A percentile compares a stretch with the other conserved stretches of the same genome.
phyloP scores from a whole-genome alignment of 306 rosid genomes.

The Prunus mira region DNA sequence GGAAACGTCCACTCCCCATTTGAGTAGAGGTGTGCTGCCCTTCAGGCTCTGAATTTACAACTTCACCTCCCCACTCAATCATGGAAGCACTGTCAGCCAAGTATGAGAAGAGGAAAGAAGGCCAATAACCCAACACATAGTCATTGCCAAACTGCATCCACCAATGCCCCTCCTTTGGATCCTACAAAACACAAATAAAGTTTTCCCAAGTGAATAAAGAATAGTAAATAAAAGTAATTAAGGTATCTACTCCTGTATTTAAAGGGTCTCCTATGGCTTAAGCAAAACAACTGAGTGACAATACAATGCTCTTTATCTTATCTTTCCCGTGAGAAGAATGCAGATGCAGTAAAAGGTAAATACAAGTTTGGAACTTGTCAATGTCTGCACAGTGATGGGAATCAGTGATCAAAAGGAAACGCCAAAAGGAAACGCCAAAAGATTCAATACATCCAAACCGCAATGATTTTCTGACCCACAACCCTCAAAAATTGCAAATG shows the following conservation, averaged over 20 bases:
- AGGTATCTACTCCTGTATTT: not conserved
- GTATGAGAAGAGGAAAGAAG: constrained; percentile 88
- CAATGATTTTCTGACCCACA: constrained; percentile 22
- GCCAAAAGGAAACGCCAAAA: constrained; percentile 33
- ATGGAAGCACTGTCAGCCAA: constrained; percentile 93
- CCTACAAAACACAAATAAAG: constrained; percentile 36
- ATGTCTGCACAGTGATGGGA: constrained; percentile 12
- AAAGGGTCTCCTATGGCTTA: not conserved
- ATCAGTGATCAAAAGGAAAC: constrained; percentile 25
- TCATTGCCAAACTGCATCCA: constrained; percentile 98
- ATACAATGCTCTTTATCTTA: not conserved
- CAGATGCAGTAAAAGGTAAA: constrained; percentile 1
- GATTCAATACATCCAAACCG: constrained; percentile 37
- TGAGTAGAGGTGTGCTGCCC: constrained; percentile 92
- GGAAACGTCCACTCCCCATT: constrained; percentile 96
- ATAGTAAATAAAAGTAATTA: not conserved
- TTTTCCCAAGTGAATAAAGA: not conserved
- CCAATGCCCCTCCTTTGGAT: constrained; percentile 98
- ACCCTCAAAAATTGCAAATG: not conserved
- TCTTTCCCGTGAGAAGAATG: not conserved
- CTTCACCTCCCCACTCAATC: constrained; percentile 99
- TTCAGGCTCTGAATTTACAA: constrained; percentile 74
- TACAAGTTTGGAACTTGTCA: not conserved
- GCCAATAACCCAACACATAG: constrained; percentile 92
- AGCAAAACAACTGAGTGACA: not conserved